Conservation (phyloP, 495 filamentous ascomycete genomes). For the Halenospora varia region DNA sequence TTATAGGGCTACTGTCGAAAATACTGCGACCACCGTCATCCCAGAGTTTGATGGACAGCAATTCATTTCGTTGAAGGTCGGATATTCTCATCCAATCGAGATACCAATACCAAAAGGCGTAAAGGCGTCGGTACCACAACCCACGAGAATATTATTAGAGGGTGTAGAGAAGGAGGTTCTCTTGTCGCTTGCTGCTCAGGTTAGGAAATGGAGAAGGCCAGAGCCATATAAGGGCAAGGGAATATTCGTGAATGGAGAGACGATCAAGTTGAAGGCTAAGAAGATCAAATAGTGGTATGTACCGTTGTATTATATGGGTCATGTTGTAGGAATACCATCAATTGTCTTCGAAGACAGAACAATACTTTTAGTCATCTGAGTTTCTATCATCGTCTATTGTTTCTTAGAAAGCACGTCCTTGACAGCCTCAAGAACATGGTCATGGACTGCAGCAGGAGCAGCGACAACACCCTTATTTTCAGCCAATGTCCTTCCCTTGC, state of each 20-base stretch:
- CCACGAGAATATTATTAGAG: slow-evolving; percentile 90
- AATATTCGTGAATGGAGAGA: slow-evolving; percentile 96
- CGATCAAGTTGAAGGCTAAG: slow-evolving; percentile 95
- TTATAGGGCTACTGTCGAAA: slow-evolving; percentile 83
- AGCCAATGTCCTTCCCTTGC: slow-evolving; percentile 77
- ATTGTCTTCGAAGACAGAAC: background rate
- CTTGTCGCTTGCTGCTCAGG: slow-evolving; percentile 84
- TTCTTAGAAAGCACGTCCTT: slow-evolving; percentile 62
- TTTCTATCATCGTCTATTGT: slow-evolving; percentile 14
- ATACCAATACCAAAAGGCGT: slow-evolving; percentile 77
- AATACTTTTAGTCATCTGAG: background rate
- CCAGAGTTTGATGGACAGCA: slow-evolving; percentile 74
- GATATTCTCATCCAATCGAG: slow-evolving; percentile 93
- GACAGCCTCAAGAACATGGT: slow-evolving; percentile 74
- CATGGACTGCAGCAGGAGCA: slow-evolving; percentile 70
- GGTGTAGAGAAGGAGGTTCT: slow-evolving; percentile 79
- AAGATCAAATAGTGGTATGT: slow-evolving; percentile 81
- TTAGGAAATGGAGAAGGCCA: slow-evolving; percentile 81
- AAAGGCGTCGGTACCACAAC: slow-evolving; percentile 83
- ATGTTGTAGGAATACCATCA: slow-evolving; percentile 19
- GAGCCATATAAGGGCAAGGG: slow-evolving; percentile 99
- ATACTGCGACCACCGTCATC: slow-evolving; percentile 61
- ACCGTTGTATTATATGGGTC: slow-evolving; percentile 23
- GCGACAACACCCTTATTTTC: slow-evolving; percentile 93
- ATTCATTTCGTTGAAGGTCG: slow-evolving; percentile 89